phyloP scores from a whole-genome alignment of 2,329 filamentous ascomycete genomes.

The Diaporthe vexans region DNA sequence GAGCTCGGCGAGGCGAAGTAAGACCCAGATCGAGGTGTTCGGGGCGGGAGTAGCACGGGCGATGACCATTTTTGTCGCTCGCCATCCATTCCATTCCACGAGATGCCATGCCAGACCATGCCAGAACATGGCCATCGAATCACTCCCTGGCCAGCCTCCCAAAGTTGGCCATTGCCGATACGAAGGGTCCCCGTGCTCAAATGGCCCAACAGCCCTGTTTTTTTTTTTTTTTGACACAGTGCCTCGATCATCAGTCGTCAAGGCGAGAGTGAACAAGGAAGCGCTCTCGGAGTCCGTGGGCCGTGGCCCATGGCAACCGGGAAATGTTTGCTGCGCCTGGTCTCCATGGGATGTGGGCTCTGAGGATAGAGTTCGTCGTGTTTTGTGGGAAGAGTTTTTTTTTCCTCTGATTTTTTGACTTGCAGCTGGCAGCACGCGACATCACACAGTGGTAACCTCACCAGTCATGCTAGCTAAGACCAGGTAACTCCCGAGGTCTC shows the following conservation, averaged over 20 bases:
- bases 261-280: slow-evolving; percentile 13
- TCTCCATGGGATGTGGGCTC: slow-evolving; percentile 30
- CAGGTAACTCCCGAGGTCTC: background rate
- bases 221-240: slow-evolving; percentile 1
- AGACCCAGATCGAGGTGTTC: slow-evolving; percentile 4
- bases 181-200: slow-evolving; percentile 18
- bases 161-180: slow-evolving; percentile 1
- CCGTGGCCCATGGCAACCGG: slow-evolving; percentile 26
- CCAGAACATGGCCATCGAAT: background rate
- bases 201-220: slow-evolving; percentile 18
- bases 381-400: slow-evolving; percentile 21
- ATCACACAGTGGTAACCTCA: background rate
- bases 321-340: slow-evolving; percentile 30
- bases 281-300: slow-evolving; percentile 15
- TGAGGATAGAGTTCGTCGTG: slow-evolving; percentile 24
- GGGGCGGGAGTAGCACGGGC: background rate
- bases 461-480: slow-evolving; percentile 14
- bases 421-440: slow-evolving; percentile 24
- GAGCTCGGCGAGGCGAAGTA: background rate
- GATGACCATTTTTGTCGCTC: background rate
- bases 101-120: slow-evolving; percentile 19
- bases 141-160: background rate
- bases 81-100: slow-evolving; percentile 10
- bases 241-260: background rate
- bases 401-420: background rate